phyloP scores from a whole-genome alignment of 1,284 basidiomycete species.

The Xerocomus cyaneibrunnescens region DNA sequence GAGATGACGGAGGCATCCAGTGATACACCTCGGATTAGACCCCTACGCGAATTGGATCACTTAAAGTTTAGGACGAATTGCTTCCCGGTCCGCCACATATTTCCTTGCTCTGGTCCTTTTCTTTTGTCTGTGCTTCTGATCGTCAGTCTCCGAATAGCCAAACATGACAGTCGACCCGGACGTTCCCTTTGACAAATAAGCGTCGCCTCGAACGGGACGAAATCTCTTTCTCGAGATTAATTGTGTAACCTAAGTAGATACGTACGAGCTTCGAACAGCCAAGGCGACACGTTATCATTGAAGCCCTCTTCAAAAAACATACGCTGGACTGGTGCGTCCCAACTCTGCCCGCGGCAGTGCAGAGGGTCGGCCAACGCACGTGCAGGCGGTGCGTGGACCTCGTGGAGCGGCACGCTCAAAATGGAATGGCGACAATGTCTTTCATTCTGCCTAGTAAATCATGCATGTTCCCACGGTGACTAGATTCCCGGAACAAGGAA shows the following conservation, averaged over 20 bases:
- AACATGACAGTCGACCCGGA: neutral
- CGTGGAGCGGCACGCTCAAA: slow-evolving; percentile 13
- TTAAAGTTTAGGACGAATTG: slow-evolving; percentile 2
- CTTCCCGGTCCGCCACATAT: neutral
- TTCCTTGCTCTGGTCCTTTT: slow-evolving; percentile 4
- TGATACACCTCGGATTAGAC: no score
- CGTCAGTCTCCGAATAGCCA: slow-evolving; percentile 6
- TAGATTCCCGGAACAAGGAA: slow-evolving; percentile 21
- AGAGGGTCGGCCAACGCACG: slow-evolving; percentile 5
- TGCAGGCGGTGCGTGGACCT: slow-evolving; percentile 11
- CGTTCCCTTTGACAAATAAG: slow-evolving; percentile 11
- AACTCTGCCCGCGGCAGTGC: neutral
- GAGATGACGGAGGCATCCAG: neutral
- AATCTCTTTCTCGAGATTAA: slow-evolving; percentile 8
- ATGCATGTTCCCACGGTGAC: slow-evolving; percentile 16
- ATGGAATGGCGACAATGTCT: neutral
- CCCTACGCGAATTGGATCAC: neutral
- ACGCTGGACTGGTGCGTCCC: no score
- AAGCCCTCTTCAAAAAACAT: no score
- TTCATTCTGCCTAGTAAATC: slow-evolving; percentile 16
- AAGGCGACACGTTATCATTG: neutral
- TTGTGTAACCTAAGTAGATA: neutral
- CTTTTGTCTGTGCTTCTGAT: slow-evolving; percentile 20
- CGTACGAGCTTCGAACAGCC: neutral
- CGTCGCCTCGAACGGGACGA: slow-evolving; percentile 17